Conservation (phyloP, 176 grass and related monocot genomes). For the Triticum aestivum region IWGSC_CS_RefSeq_v2.1 NC_057796.1:147613517-147614016, state of each 20-base stretch:
- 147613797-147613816: constrained; percentile 1
- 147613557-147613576: not conserved
- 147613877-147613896: constrained; percentile 7
- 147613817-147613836: constrained; percentile 19
- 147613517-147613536: not conserved
- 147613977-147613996: too few relatives aligned
- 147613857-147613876: not conserved
- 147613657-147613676: constrained; percentile 33
- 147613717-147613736: not conserved
- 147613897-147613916: constrained; percentile 8
- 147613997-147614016: too few relatives aligned
- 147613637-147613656: constrained; percentile 32
- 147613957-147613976: not conserved
- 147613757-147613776: not conserved
- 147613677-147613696: not conserved
- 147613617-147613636: constrained; percentile 3
- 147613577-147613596: constrained; percentile 14
- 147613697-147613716: not conserved
- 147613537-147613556: not conserved
- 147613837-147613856: not conserved
- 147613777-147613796: constrained; percentile 13
- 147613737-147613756: not conserved
- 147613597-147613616: constrained; percentile 33
- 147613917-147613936: constrained; percentile 31
- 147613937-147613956: not conserved